phyloP scores from a whole-genome alignment of 1,284 basidiomycete genomes.

The Papiliotrema fonsecae region DNA sequence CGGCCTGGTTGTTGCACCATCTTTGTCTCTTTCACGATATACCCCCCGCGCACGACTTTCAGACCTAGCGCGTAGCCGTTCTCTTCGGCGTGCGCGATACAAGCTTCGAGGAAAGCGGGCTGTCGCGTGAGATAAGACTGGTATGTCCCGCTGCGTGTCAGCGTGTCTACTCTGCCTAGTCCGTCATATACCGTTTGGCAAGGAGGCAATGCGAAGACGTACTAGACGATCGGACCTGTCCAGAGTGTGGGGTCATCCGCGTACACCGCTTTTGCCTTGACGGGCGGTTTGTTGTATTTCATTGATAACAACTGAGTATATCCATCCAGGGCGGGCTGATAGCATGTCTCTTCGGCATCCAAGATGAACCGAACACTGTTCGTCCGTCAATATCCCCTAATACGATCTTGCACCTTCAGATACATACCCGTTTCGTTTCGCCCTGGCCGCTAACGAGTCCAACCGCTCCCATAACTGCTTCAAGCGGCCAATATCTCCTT shows the following conservation, averaged over 20 bases:
- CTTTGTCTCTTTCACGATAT: slow-evolving; percentile 67
- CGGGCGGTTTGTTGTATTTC: slow-evolving; percentile 60
- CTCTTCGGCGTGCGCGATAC: slow-evolving; percentile 62
- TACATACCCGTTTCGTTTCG: slow-evolving; percentile 50
- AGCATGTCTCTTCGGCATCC: slow-evolving; percentile 77
- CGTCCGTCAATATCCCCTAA: neutral
- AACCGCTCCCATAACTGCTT: slow-evolving; percentile 60
- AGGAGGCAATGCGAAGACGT: too few species aligned
- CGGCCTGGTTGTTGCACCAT: slow-evolving; percentile 31
- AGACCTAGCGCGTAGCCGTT: slow-evolving; percentile 78
- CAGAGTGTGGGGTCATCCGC: slow-evolving; percentile 4
- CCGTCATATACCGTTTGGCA: too few species aligned
- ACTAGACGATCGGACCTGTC: slow-evolving; percentile 38
- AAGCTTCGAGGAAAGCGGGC: slow-evolving; percentile 62
- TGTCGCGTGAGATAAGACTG: slow-evolving; percentile 70
- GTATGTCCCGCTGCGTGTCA: slow-evolving; percentile 59
- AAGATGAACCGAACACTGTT: slow-evolving; percentile 56
- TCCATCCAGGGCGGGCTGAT: slow-evolving; percentile 76
- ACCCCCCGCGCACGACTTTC: slow-evolving; percentile 93
- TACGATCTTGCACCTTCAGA: neutral
- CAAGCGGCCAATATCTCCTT: slow-evolving; percentile 58
- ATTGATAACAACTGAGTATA: slow-evolving; percentile 66
- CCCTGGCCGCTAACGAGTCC: slow-evolving; percentile 57
- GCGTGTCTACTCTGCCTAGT: too few species aligned
- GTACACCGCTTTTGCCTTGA: neutral